Conservation (phyloP, 768 basidiomycete species). For the Cyathus striatus region DNA sequence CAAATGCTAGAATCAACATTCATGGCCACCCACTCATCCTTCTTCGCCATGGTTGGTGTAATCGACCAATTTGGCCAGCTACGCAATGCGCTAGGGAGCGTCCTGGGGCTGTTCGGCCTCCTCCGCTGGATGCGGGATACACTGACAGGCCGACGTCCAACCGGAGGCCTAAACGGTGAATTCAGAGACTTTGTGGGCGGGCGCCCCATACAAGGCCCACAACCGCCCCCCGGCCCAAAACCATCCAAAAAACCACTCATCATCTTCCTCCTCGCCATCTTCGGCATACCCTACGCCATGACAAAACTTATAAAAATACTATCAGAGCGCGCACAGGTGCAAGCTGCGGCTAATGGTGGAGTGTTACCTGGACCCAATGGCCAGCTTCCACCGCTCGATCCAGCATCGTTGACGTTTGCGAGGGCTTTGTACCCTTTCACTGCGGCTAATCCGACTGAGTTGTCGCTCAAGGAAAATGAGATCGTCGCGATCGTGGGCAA, state of each 20-base stretch:
- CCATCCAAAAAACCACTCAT: conserved; percentile 87
- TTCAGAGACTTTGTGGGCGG: conserved; percentile 77
- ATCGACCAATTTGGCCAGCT: conserved; percentile 92
- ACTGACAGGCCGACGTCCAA: conserved; percentile 33
- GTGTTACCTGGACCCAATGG: conserved; percentile 24
- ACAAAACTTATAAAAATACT: conserved; percentile 80
- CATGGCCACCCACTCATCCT: conserved; percentile 87
- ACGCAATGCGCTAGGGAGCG: conserved; percentile 88
- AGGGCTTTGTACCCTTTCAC: conserved; percentile 77
- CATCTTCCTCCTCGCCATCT: conserved; percentile 88
- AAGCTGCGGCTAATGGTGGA: conserved; percentile 34
- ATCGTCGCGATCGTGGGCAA: conserved; percentile 90
- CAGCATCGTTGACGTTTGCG: conserved; percentile 77
- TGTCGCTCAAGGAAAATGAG: conserved; percentile 81
- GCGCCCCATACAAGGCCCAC: conserved; percentile 47
- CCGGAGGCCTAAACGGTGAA: conserved; percentile 47
- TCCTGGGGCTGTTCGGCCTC: conserved; percentile 88
- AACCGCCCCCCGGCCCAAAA: conserved; percentile 40
- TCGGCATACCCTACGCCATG: conserved; percentile 94
- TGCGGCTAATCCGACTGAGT: conserved; percentile 70
- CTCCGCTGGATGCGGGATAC: conserved; percentile 78
- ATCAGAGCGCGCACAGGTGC: conserved; percentile 52
- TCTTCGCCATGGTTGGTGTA: conserved; percentile 95
- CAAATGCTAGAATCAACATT: conserved; percentile 94
- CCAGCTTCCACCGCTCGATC: conserved; percentile 64